Conservation (phyloP, 2,329 filamentous ascomycete genomes). For the Ophiostoma quercus region DNA sequence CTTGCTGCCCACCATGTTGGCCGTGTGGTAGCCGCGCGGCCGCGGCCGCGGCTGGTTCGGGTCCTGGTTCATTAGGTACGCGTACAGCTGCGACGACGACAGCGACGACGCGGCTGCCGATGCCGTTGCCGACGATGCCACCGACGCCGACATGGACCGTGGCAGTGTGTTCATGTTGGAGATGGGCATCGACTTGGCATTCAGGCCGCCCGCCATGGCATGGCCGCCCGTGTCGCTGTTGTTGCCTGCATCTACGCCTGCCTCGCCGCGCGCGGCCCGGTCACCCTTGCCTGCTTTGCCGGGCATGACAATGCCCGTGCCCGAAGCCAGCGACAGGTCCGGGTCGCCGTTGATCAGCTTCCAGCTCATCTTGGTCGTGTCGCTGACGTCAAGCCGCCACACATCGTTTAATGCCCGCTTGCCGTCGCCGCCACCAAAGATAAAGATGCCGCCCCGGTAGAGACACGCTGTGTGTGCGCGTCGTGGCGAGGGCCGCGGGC, state of each 20-base stretch:
- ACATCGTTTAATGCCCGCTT: slow-evolving; percentile 66
- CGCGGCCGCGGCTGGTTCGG: slow-evolving; percentile 44
- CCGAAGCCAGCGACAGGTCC: slow-evolving; percentile 31
- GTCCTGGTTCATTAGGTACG: slow-evolving; percentile 8
- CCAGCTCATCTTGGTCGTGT: slow-evolving; percentile 64
- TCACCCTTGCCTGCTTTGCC: slow-evolving; percentile 17
- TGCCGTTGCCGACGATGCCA: not conserved
- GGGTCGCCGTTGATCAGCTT: slow-evolving; percentile 49
- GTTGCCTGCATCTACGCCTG: not conserved
- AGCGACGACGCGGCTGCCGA: not conserved
- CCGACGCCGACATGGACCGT: slow-evolving; percentile 21
- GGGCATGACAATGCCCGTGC: slow-evolving; percentile 11
- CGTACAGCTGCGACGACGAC: slow-evolving; percentile 12
- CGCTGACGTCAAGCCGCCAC: slow-evolving; percentile 65
- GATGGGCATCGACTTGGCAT: slow-evolving; percentile 9
- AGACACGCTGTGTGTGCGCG: slow-evolving; percentile 66
- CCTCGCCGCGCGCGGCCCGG: not conserved
- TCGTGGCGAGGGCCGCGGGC: slow-evolving; percentile 51
- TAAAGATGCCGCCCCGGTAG: slow-evolving; percentile 64
- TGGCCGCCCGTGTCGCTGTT: slow-evolving; percentile 8
- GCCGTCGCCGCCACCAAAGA: slow-evolving; percentile 67
- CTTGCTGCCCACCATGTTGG: slow-evolving; percentile 67
- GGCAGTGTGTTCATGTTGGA: slow-evolving; percentile 16
- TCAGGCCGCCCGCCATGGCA: not conserved
- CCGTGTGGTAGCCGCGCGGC: slow-evolving; percentile 64